Conservation (phyloP, 371 early-diverging fungal species). For the Lichtheimia ornata region DNA sequence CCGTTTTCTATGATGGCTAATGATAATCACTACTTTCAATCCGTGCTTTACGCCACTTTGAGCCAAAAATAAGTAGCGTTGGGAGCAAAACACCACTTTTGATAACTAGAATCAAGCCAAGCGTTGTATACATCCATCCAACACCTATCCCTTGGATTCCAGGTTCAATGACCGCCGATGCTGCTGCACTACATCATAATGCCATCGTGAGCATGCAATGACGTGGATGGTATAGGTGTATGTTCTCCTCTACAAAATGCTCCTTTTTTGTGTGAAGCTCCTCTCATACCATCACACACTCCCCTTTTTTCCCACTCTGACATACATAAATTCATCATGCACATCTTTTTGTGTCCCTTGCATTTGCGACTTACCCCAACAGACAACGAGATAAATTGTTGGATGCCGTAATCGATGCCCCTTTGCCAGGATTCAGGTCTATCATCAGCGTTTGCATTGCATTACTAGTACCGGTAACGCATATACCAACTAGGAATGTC, state of each 20-base stretch:
- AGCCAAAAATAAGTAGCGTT: constrained; percentile 5
- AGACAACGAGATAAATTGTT: constrained; percentile 37
- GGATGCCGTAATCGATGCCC: constrained; percentile 41
- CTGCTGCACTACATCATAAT: constrained; percentile 18
- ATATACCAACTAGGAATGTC: constrained; percentile 1
- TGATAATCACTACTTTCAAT: background rate
- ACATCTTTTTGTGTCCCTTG: too few relatives aligned
- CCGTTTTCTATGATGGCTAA: too few relatives aligned
- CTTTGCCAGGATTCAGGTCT: constrained; percentile 39
- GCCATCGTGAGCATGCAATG: too few relatives aligned
- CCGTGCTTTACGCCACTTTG: constrained; percentile 2
- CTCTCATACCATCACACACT: too few relatives aligned
- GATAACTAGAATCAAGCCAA: constrained; percentile 23
- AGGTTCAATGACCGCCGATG: constrained; percentile 29
- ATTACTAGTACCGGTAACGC: background rate
- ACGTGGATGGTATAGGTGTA: too few relatives aligned
- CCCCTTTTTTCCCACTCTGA: too few relatives aligned
- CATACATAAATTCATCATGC: too few relatives aligned
- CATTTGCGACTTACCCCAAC: constrained; percentile 20
- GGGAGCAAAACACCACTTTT: constrained; percentile 5
- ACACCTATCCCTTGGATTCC: constrained; percentile 30
- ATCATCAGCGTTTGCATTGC: constrained; percentile 29
- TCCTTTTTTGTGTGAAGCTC: too few relatives aligned
- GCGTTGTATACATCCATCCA: constrained; percentile 34
- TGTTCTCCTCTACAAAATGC: too few relatives aligned